Conservation (phyloP, 352 stramenopile species). For the Phytophthora nicotianae region DNA sequence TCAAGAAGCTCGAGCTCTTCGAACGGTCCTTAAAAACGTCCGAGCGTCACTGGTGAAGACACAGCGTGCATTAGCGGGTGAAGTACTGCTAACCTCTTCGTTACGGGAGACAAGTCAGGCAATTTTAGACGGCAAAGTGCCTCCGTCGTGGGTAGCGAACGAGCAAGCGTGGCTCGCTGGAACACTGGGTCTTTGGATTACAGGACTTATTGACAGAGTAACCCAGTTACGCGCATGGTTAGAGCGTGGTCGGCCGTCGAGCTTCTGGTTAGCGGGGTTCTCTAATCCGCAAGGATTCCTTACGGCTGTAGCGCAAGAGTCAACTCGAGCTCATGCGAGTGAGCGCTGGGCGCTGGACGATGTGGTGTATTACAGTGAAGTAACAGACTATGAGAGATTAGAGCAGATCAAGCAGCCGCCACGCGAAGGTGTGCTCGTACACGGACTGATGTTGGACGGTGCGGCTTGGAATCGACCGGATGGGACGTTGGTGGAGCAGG, state of each 20-base stretch:
- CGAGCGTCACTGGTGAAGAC: slow-evolving; percentile 54
- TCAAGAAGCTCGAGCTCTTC: slow-evolving; percentile 74
- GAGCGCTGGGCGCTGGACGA: slow-evolving; percentile 84
- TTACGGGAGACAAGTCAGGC: slow-evolving; percentile 66
- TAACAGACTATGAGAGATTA: slow-evolving; percentile 80
- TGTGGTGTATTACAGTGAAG: slow-evolving; percentile 80
- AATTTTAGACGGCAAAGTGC: slow-evolving; percentile 77
- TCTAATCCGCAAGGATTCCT: slow-evolving; percentile 80
- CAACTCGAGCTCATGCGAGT: slow-evolving; percentile 65
- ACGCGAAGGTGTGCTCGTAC: slow-evolving; percentile 75
- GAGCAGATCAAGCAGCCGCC: slow-evolving; percentile 81
- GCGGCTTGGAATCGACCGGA: slow-evolving; percentile 75
- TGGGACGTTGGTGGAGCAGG: slow-evolving; percentile 75
- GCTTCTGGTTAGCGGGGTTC: slow-evolving; percentile 81
- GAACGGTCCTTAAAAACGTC: slow-evolving; percentile 61
- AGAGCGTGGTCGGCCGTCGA: slow-evolving; percentile 59
- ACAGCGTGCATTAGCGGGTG: slow-evolving; percentile 62
- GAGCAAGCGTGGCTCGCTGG: slow-evolving; percentile 78
- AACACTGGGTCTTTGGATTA: slow-evolving; percentile 74
- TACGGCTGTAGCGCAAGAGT: slow-evolving; percentile 80
- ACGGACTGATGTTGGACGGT: slow-evolving; percentile 76
- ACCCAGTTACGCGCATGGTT: slow-evolving; percentile 70
- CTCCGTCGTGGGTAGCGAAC: slow-evolving; percentile 56
- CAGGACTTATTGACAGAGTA: slow-evolving; percentile 60
- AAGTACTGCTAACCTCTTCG: slow-evolving; percentile 58